A percentile compares a stretch with the other conserved stretches of the same genome.
phyloP scores from a whole-genome alignment of 2,329 filamentous ascomycete genomes.

The Pseudodiploospora longispora region DNA sequence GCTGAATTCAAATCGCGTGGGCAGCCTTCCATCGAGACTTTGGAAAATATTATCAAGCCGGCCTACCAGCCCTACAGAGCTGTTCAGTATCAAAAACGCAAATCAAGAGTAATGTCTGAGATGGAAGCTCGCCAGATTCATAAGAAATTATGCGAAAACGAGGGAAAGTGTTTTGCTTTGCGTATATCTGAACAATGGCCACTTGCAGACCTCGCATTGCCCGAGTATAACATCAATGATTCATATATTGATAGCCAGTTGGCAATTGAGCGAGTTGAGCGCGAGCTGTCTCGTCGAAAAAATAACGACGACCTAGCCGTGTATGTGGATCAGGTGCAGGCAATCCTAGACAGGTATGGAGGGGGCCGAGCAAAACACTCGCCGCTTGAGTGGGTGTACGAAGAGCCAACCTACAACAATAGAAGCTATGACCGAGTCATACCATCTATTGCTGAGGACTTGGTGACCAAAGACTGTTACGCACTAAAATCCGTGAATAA shows the following conservation, averaged over 20 bases:
- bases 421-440: background rate
- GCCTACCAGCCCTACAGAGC: background rate
- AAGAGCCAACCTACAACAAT: background rate
- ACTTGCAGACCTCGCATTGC: too few species aligned
- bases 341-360: background rate
- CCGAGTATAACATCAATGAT: too few species aligned
- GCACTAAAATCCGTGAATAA: background rate
- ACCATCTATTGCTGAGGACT: conserved; percentile 1
- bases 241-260: too few species aligned
- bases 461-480: background rate
- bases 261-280: too few species aligned
- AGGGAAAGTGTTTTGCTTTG: conserved; percentile 1
- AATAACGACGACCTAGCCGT: background rate
- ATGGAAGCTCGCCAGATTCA: background rate
- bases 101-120: too few species aligned
- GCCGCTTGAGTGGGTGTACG: background rate
- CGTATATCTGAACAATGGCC: conserved; percentile 7
- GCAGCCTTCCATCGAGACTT: background rate
- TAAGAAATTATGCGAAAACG: background rate
- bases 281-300: background rate
- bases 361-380: background rate
- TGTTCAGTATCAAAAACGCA: too few species aligned
- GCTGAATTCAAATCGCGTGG: conserved; percentile 7
- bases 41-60: background rate
- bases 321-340: background rate